Evolutionary conservation across 108 stramenopile species (phyloP), one percentile per base, ranked within the genome.

Genomic region (Aurantiochytrium sp.): DNA sequence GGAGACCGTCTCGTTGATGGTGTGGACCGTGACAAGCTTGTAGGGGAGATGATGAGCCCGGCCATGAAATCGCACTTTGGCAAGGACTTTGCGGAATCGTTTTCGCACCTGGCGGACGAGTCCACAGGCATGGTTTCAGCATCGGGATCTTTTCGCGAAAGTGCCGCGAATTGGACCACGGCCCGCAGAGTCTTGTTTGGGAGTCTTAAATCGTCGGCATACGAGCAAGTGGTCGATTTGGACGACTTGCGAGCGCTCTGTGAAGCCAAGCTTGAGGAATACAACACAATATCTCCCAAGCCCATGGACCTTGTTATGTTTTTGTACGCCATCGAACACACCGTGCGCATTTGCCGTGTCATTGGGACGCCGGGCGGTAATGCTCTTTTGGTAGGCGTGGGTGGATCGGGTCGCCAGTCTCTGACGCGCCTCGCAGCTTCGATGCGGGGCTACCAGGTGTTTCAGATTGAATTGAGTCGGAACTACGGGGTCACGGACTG

Each of bases 371-470:
- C 94, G 29, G 94, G 94, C 47, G 96, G 95, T 42, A 94, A 95
- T 87, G 96, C 95, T 14, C 88, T 96, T 60, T 90, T 96, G 16
- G 94, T 96, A 5, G 96, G 96, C 47, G 96, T 96, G 18, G 96
- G 96, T n/a, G 96, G 96, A 47, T 93, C 92, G 21, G 96, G 96
- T 35, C 95, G 95, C 88, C 96, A 96, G 89, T 91, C 91, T 10
- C 89, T 96, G 47, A 88, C 94, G 5, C 91, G 92, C n/a, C 93
- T 95, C 18, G 94, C 95, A 2, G 90, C 93, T 10, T 91, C 88
- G 64, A 94, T 95, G 93, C 92, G 92, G 19, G 94, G 92, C 44
- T 92, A 91, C 59, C 44, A 60, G 0, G 59, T 95, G 3, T 91
- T 88, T 12, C 88, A 93, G 90, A 95, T 95, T 44, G 95, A 95